Evolutionary conservation across 2,329 filamentous ascomycete species (phyloP).

Genomic region (Fusarium sp.): DNA sequence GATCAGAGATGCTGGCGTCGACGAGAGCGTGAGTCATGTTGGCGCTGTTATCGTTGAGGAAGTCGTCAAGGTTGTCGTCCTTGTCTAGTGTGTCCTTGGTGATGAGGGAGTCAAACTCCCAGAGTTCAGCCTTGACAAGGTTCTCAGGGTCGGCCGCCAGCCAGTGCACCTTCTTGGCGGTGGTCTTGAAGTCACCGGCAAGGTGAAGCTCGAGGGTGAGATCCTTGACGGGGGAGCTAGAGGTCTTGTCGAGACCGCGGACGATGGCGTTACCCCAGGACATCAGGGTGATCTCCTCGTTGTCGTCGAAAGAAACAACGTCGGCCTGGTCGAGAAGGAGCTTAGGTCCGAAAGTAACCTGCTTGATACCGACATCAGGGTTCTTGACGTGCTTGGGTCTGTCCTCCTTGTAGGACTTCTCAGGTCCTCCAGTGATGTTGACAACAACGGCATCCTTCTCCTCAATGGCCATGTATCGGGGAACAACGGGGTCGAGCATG

Average conservation of each 20-base stretch:
- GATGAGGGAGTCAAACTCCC: slow-evolving; percentile 95
- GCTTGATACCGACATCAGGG: slow-evolving; percentile 83
- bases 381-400: slow-evolving; percentile 94
- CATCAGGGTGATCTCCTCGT: slow-evolving; percentile 96
- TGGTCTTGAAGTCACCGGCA: slow-evolving; percentile 92
- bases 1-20: slow-evolving; percentile 80
- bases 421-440: slow-evolving; percentile 73
- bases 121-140: slow-evolving; percentile 83
- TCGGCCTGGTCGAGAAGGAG: slow-evolving; percentile 89
- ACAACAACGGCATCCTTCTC: slow-evolving; percentile 78
- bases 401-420: slow-evolving; percentile 73
- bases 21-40: slow-evolving; percentile 79
- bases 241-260: slow-evolving; percentile 67
- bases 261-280: slow-evolving; percentile 94
- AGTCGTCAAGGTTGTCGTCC: slow-evolving; percentile 86
- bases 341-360: slow-evolving; percentile 79
- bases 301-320: slow-evolving; percentile 80
- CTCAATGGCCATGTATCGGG: slow-evolving; percentile 78
- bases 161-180: slow-evolving; percentile 97
- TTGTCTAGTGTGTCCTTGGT: slow-evolving; percentile 95
- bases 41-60: slow-evolving; percentile 80
- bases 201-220: slow-evolving; percentile 90
- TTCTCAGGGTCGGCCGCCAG: slow-evolving; percentile 79
- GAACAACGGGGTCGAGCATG: slow-evolving; percentile 80
- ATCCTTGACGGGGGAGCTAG: slow-evolving; percentile 68